phyloP scores from a whole-genome alignment of 139 green algal genomes.

The Picochlorum sp. region DNA sequence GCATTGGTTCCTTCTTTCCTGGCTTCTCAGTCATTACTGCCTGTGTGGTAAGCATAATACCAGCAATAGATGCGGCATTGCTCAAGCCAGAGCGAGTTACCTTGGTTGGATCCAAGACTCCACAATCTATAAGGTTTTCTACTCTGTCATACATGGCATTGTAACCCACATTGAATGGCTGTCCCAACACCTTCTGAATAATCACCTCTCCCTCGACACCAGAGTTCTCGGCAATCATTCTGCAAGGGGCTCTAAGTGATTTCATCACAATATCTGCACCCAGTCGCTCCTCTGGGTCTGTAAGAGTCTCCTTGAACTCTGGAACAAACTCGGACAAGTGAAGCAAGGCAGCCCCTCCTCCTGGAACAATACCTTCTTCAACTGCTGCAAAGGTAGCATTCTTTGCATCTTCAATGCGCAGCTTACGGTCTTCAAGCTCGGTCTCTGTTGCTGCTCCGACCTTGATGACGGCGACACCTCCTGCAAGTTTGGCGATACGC shows the following conservation, averaged over 20 bases:
- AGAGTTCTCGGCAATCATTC: constrained; percentile 81
- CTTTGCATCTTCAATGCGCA: constrained; percentile 99
- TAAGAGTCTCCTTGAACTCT: constrained; percentile 73
- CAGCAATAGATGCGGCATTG: constrained; percentile 89
- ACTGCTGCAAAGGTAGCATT: constrained; percentile 98
- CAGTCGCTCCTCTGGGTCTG: constrained; percentile 78
- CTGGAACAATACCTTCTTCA: constrained; percentile 88
- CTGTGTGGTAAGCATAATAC: constrained; percentile 99
- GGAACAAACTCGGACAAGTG: constrained; percentile 80
- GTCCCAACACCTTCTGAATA: constrained; percentile 74
- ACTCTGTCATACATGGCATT: constrained; percentile 72
- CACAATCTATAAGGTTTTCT: constrained; percentile 72
- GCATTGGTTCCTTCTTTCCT: constrained; percentile 11
- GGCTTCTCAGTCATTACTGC: constrained; percentile 85
- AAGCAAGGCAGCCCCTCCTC: constrained; percentile 86
- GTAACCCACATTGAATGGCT: constrained; percentile 84
- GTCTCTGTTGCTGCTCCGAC: constrained; percentile 94
- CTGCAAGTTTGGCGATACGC: constrained; percentile 96
- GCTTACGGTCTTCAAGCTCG: constrained; percentile 97
- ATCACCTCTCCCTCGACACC: constrained; percentile 86
- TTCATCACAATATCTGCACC: constrained; percentile 95
- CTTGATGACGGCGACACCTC: constrained; percentile 97
- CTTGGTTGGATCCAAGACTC: constrained; percentile 96
- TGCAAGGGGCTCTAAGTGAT: constrained; percentile 47
- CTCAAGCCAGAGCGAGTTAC: constrained; percentile 84